Evolutionary conservation across 2,329 filamentous ascomycete genomes (phyloP), one percentile per base, ranked within the genome.

Genomic region (Stromatinia cepivora): DNA sequence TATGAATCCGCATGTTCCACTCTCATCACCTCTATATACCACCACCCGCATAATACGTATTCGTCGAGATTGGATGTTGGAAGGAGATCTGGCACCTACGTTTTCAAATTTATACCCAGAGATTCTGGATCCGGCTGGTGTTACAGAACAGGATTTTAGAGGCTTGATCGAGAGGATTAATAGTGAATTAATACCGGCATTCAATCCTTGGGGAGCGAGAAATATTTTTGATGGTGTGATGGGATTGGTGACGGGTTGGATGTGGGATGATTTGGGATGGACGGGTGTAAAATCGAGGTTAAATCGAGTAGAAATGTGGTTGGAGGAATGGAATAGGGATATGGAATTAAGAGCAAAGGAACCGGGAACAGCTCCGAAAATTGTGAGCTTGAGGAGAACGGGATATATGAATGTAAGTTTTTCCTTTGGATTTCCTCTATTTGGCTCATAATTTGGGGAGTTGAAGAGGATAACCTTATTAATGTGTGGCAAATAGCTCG

Each of bases 81-180:
- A 90, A 71, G 95, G 94, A 48, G 95, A 99, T 79, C 82, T 97
- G 39, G 94, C 94, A 1, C 95, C 95, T 0, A 93, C 94, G 0
- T 98, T 96, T 78, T 95, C 92, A 22, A 97, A 98, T 76, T 84
- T 97, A 3, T 99, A 99, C 76, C 95, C 95, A 0, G 95, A 99
- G 78, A 97, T 99, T 70, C 84, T 99, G 10, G 94, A 97, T 73
- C 92, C 93, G 0, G 88, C 87, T 0, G 88, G 94, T 45, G 82
- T 99, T 56, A 86, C 88, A 0, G 95, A 99, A 79, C 89, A 90
- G 70, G 92, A 97, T 75, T 99, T 99, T 77, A 88, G 95, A 4
- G 84, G 85, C 15, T 82, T 98, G 42, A 88, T 99, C 68, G 88
- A 93, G 70, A 91, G 89, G 76, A 85, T 98, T 67, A 99, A 99